Conservation (phyloP, 352 stramenopile genomes). For the Globisporangium uncinulatum region DNA sequence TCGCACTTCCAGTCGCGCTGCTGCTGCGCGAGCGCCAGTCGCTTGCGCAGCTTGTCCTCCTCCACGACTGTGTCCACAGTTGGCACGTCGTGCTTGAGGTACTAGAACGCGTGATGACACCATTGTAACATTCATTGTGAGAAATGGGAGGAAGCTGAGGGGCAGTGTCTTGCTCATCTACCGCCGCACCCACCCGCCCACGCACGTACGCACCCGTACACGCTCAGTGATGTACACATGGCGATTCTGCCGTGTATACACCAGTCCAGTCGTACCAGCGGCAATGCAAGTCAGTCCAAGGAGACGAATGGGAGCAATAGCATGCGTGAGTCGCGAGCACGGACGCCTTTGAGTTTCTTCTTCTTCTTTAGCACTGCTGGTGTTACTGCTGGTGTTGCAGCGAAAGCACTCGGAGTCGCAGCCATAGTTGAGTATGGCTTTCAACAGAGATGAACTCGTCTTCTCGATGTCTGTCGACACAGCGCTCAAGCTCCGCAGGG, state of each 20-base stretch:
- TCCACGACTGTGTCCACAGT: conserved; percentile 69
- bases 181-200: too few species aligned
- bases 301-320: not conserved
- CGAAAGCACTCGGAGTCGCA: not conserved
- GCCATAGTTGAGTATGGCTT: too few species aligned
- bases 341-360: conserved; percentile 9
- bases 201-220: conserved; percentile 30
- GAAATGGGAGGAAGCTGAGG: too few species aligned
- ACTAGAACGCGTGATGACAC: conserved; percentile 19
- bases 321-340: too few species aligned
- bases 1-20: conserved; percentile 58
- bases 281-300: not conserved
- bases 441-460: too few species aligned
- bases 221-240: conserved; percentile 80
- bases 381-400: not conserved
- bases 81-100: conserved; percentile 58
- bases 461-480: too few species aligned
- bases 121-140: not conserved
- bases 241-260: conserved; percentile 24
- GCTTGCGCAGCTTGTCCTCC: conserved; percentile 63
- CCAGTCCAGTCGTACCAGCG: too few species aligned
- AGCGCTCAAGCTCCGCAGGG: too few species aligned
- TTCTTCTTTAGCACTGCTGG: not conserved
- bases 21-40: conserved; percentile 33
- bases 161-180: too few species aligned